These are phyloP conservation scores for Phytophthora uliginosa DNA, from an alignment of 352 stramenopile species.

Conservation along the genomic window DNA sequence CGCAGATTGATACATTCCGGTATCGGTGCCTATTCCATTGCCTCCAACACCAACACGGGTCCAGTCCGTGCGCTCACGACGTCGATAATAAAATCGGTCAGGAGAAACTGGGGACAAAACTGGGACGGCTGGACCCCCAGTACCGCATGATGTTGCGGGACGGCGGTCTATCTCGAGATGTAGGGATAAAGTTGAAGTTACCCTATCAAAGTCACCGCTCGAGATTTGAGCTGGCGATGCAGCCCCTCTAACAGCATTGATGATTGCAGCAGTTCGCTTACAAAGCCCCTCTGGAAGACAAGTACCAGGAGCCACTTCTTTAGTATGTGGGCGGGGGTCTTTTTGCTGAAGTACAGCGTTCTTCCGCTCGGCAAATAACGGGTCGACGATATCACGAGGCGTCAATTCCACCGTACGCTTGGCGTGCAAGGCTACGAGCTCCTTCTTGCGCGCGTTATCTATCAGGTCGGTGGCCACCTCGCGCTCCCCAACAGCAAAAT, in stretches of 20 bases:
- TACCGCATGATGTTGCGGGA: conserved; percentile 23
- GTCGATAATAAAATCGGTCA: conserved; percentile 68
- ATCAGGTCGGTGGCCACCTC: conserved; percentile 73
- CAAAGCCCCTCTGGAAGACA: conserved; percentile 71
- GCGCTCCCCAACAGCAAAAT: conserved; percentile 74
- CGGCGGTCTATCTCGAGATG: conserved; percentile 34
- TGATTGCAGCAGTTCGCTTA: conserved; percentile 49
- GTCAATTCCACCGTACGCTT: conserved; percentile 62
- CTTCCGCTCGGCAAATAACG: conserved; percentile 29
- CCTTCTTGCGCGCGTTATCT: conserved; percentile 71
- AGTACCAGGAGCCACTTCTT: conserved; percentile 14
- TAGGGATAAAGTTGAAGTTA: conserved; percentile 38
- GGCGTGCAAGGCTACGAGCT: conserved; percentile 60
- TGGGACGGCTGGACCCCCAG: conserved; percentile 30
- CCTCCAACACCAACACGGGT: conserved; percentile 78
- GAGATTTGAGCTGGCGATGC: conserved; percentile 11
- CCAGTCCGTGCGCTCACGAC: conserved; percentile 78
- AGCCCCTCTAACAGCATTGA: conserved; percentile 11
- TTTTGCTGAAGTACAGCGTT: conserved; percentile 9
- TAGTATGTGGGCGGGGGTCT: background rate
- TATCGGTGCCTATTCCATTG: conserved; percentile 57
- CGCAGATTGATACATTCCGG: conserved; percentile 51
- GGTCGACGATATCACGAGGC: conserved; percentile 60
- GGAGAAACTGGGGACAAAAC: conserved; percentile 47
- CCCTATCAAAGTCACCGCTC: background rate